A percentile compares a stretch with the other conserved stretches of the same genome.
Evolutionary conservation across 805 yeast genomes (phyloP).

Genomic region (Torulaspora gathmanii): DNA sequence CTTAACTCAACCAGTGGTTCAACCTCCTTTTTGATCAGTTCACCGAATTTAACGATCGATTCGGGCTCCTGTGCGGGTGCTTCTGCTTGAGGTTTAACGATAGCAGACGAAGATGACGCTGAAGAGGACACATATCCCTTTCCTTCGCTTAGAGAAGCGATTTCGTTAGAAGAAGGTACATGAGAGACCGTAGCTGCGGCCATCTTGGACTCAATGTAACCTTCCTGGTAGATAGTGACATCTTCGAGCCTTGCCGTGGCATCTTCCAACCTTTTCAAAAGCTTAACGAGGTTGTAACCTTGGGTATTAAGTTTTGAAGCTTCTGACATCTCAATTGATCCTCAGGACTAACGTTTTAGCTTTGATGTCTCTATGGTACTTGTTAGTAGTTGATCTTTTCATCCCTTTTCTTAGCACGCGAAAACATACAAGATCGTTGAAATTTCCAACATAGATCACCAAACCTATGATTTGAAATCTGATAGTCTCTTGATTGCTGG

Average conservation of each 20-base stretch:
- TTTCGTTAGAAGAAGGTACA: slow-evolving; percentile 14
- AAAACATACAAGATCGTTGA: not conserved
- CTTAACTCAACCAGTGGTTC: slow-evolving; percentile 52
- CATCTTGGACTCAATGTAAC: slow-evolving; percentile 40
- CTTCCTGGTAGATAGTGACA: slow-evolving; percentile 73
- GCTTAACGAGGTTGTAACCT: slow-evolving; percentile 82
- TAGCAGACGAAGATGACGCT: slow-evolving; percentile 11
- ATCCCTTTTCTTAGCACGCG: slow-evolving; percentile 5
- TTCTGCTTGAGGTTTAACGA: slow-evolving; percentile 12
- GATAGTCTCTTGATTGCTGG: not conserved
- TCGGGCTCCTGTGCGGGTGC: slow-evolving; percentile 30
- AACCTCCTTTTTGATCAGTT: slow-evolving; percentile 48
- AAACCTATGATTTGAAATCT: not conserved
- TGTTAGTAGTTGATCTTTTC: not conserved
- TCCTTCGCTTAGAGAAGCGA: slow-evolving; percentile 18
- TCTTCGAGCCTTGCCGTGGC: slow-evolving; percentile 92
- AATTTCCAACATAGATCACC: not conserved
- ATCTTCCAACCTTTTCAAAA: slow-evolving; percentile 79
- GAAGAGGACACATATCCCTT: slow-evolving; percentile 15
- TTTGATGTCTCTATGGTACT: not conserved
- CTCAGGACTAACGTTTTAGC: not conserved
- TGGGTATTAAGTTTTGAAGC: slow-evolving; percentile 41
- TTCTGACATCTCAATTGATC: slow-evolving; percentile 5
- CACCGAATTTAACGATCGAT: slow-evolving; percentile 50
- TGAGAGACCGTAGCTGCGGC: slow-evolving; percentile 12